Percentiles rank a stretch among this genome's conserved stretches.
These are phyloP conservation scores for Penicillium corylophilum DNA, from an alignment of 2,329 filamentous ascomycete species.

Conservation along the genomic window DNA sequence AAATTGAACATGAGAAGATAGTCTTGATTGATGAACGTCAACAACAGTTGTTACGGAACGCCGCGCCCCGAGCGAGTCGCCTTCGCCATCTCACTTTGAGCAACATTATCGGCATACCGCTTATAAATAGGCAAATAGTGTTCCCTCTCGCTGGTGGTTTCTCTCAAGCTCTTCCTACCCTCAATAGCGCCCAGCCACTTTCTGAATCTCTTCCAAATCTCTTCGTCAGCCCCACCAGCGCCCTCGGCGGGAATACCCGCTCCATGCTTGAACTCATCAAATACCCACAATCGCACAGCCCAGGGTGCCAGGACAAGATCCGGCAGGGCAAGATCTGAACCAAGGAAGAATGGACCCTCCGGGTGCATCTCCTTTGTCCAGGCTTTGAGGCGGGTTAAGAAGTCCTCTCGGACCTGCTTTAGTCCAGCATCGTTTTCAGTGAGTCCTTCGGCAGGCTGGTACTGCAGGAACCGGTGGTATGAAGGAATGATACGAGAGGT, in stretches of 20 bases:
- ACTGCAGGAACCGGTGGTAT: constrained; percentile 63
- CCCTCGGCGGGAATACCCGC: constrained; percentile 51
- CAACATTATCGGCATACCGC: constrained; percentile 65
- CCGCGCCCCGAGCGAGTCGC: constrained; percentile 62
- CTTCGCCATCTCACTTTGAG: constrained; percentile 61
- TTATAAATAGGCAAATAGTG: constrained; percentile 68
- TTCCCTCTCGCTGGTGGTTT: constrained; percentile 67
- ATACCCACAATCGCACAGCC: constrained; percentile 69
- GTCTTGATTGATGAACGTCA: too few relatives aligned
- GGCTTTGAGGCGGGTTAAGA: constrained; percentile 59
- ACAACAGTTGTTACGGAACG: constrained; percentile 51
- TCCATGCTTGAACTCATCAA: constrained; percentile 71
- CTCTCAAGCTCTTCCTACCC: constrained; percentile 60
- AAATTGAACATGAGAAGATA: not conserved
- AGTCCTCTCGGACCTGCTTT: constrained; percentile 56
- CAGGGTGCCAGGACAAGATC: constrained; percentile 73
- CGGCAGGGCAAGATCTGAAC: constrained; percentile 62
- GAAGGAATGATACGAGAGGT: constrained; percentile 65
- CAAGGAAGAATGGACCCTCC: constrained; percentile 67
- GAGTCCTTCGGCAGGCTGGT: constrained; percentile 35
- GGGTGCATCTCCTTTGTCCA: constrained; percentile 63
- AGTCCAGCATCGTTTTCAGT: constrained; percentile 42
- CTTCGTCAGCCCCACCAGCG: constrained; percentile 53
- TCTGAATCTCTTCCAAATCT: constrained; percentile 64
- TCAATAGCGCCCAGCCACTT: constrained; percentile 63